Evolutionary conservation across 148 eudicot species (phyloP), one percentile per base, ranked within the genome.

Genomic region (Bassia scoparia): DNA sequence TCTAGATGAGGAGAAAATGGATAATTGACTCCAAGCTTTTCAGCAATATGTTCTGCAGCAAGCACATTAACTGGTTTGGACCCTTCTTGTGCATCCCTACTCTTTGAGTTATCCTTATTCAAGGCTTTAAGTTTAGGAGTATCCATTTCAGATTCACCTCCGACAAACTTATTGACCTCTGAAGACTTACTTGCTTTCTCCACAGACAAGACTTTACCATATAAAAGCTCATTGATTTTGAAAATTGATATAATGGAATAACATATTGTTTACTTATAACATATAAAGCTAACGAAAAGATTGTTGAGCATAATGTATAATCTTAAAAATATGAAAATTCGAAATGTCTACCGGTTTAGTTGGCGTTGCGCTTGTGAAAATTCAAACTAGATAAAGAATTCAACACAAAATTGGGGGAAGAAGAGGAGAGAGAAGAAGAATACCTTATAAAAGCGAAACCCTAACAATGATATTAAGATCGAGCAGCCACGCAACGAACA

Each of bases 1-100:
- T 89, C 93, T 56, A 94, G 83, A 74, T 94, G 87, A 14, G 93
- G 96, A 67, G 97, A 96, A 80, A 91, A 94, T 30, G 97, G 90
- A 74, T 91, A 89, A 63, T 89, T 88, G 46, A 94, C 84, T 29
- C 98, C 98, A 75, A 94, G 97, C 76, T 83, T 91, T 79, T 87
- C 84, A 61, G 98, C 93, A 80, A 93, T 89, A 15, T 92, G 87
- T 74, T 89, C 92, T 38, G 74, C 77, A 58, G 76, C 78, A 69
- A 74, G 74, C 50, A 69, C 43, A 72, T 44, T 68, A 48, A 82
- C 85, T 54, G 74, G 60, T 56, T 71, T 83, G 53, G 82, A 70
- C 52, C 76, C 81, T 63, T 81, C 83, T 43, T 58, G 71, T 35
- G 35, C 58, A 68, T 81, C 80, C 68, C 59, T 86, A 56, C 65